Base-by-base conservation (phyloP, 2,329 filamentous ascomycete genomes). In the Microsporum audouinii region DNA sequence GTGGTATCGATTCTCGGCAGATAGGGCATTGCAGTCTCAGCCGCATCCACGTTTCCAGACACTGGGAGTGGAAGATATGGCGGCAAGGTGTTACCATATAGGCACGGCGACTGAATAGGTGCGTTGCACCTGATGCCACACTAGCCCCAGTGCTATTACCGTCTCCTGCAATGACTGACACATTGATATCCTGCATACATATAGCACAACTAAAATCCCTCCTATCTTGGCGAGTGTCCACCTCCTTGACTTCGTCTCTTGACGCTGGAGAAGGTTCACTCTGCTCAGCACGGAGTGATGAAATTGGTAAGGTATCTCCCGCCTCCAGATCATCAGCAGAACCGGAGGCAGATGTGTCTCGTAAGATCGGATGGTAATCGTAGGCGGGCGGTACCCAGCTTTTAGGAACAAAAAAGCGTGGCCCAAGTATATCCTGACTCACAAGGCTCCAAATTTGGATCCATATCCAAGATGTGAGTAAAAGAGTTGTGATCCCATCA, bases 51-150 rank as follows among this genome's bases (percentile, higher is more conserved):
- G 90, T 91, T 76, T 97, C 92, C 66, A 99, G 77, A 73, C 94
- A 99, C 36, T 82, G 79, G 61, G 86, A 94, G 71, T 99, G 94
- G 72, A 99, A 99, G 57, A 97, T 91, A 76, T 99, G 94, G 60
- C 91, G 80, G 73, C 94, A 99, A 56, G 94, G 94, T 61, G 94
- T 99, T 27, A 97, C 89, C 94, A 99, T 99, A 75, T 97, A 97
- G 67, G 83, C 80, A 57, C 91, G 83, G 63, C 92, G 80, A 36
- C 88, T 88, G 66, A 97, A 79, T 60, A 96, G 83, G 34, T 86
- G 86, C 0, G 84, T 73, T 3, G 75, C 75, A 47, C 77, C 71
- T 56, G 77, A 75, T 14, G 76, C 65, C 51, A 77, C 72, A 33
- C 75, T 71, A 62, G 69, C 70, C 67, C 71, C 68, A 68, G 69